These are phyloP conservation scores for Pseudogymnoascus sp. DNA, from an alignment of 2,329 filamentous ascomycete genomes.

Conservation along the genomic window DNA sequence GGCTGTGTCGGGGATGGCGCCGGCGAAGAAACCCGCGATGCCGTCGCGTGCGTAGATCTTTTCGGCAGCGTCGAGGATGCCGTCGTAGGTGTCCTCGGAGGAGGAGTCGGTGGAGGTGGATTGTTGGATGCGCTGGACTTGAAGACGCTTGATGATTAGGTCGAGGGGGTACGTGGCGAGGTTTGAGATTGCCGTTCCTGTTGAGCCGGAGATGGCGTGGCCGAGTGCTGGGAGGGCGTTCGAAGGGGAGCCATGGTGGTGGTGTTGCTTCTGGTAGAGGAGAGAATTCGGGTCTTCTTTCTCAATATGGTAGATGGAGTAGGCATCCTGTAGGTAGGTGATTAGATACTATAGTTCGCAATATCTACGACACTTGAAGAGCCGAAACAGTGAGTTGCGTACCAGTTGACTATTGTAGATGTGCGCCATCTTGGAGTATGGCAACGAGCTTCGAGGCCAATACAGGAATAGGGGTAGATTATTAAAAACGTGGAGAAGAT, in stretches of 20 bases:
- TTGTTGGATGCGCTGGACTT: slow-evolving; percentile 59
- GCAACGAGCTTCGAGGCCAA: not conserved
- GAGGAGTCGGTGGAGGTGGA: slow-evolving; percentile 28
- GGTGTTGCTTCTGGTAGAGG: slow-evolving; percentile 34
- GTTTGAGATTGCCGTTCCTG: slow-evolving; percentile 72
- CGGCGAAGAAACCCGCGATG: slow-evolving; percentile 61
- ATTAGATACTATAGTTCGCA: not conserved
- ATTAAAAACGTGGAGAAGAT: not conserved
- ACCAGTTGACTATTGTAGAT: slow-evolving; percentile 38
- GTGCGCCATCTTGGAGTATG: slow-evolving; percentile 19
- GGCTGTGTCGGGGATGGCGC: slow-evolving; percentile 53
- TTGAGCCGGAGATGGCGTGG: slow-evolving; percentile 72
- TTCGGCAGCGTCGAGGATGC: slow-evolving; percentile 59
- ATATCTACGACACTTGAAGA: not conserved
- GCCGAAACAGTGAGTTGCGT: slow-evolving; percentile 12
- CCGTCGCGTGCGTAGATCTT: slow-evolving; percentile 67
- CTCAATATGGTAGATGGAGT: slow-evolving; percentile 21
- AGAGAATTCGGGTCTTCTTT: slow-evolving; percentile 33
- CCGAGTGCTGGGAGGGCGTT: slow-evolving; percentile 61
- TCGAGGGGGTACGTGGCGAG: slow-evolving; percentile 73
- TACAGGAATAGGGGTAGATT: not conserved
- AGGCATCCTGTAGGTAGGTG: slow-evolving; percentile 21
- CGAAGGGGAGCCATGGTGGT: slow-evolving; percentile 17
- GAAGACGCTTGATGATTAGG: slow-evolving; percentile 71
- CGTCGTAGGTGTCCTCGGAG: slow-evolving; percentile 46